Percentiles rank a stretch among this genome's conserved stretches.
phyloP scores from a whole-genome alignment of 148 eudicot species.

The Arctostaphylos glauca region DNA sequence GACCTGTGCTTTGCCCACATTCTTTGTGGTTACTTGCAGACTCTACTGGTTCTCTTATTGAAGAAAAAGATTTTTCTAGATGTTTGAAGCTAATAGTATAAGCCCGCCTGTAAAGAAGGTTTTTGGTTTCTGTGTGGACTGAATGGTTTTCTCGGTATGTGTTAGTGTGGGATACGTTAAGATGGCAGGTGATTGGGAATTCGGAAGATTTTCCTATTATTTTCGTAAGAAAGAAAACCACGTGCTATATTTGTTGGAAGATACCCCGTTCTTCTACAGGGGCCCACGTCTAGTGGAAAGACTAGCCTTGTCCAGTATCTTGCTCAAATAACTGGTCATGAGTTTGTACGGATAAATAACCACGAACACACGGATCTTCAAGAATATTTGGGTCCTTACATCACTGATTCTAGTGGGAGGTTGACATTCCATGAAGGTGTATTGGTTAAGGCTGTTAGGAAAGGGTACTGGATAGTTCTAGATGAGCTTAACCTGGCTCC shows the following conservation, averaged over 20 bases:
- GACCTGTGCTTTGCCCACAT: background rate
- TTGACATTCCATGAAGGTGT: conserved; percentile 90
- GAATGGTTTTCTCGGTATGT: background rate
- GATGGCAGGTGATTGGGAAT: background rate
- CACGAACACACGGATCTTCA: conserved; percentile 98
- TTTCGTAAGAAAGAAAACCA: conserved; percentile 9
- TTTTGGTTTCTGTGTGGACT: background rate
- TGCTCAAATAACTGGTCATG: conserved; percentile 83
- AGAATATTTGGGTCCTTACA: conserved; percentile 91
- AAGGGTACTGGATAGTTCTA: conserved; percentile 92
- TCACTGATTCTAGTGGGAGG: conserved; percentile 77
- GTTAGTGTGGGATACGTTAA: background rate
- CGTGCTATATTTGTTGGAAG: conserved; percentile 72
- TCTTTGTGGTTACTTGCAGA: background rate
- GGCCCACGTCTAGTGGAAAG: conserved; percentile 98
- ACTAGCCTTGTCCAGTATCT: conserved; percentile 95
- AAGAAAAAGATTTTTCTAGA: background rate
- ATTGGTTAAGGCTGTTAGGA: conserved; percentile 87
- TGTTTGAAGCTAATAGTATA: background rate
- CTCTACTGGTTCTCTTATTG: background rate
- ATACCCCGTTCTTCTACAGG: conserved; percentile 96
- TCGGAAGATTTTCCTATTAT: background rate
- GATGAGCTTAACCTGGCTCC: conserved; percentile 99
- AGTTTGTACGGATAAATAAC: conserved; percentile 92
- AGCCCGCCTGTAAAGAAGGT: background rate